phyloP scores from a whole-genome alignment of 306 rosid species.

The Mimosa bimucronata region DNA sequence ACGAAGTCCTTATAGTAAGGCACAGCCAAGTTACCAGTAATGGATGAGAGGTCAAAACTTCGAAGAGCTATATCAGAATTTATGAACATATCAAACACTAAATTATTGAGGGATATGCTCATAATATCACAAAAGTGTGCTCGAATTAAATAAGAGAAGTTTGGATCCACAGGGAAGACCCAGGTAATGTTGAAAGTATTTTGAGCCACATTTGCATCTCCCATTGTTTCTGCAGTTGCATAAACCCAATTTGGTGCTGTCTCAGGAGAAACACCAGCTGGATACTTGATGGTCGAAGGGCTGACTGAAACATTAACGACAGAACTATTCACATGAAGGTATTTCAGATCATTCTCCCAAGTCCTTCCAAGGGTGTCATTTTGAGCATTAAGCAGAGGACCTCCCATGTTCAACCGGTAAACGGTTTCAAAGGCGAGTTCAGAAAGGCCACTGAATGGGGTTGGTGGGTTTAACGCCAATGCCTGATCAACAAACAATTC shows the following conservation, averaged over 20 bases:
- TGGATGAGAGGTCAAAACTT: constrained; percentile 79
- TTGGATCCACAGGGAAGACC: constrained; percentile 77
- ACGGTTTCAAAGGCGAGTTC: constrained; percentile 76
- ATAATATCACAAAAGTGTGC: constrained; percentile 87
- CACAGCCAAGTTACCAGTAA: constrained; percentile 66
- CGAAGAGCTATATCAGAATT: constrained; percentile 66
- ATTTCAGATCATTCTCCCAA: constrained; percentile 86
- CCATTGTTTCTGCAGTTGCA: constrained; percentile 88
- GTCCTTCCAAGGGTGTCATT: constrained; percentile 93
- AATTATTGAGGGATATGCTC: constrained; percentile 69
- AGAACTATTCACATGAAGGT: constrained; percentile 86
- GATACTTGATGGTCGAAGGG: constrained; percentile 71
- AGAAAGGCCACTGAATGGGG: constrained; percentile 71
- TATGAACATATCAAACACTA: constrained; percentile 81
- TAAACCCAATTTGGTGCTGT: constrained; percentile 90
- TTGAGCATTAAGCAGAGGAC: constrained; percentile 72
- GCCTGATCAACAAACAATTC: constrained; percentile 83
- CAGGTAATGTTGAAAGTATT: constrained; percentile 91
- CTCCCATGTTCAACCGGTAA: constrained; percentile 85
- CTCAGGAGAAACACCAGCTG: constrained; percentile 57
- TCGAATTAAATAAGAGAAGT: constrained; percentile 71
- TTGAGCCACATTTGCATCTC: constrained; percentile 64
- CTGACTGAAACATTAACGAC: constrained; percentile 60
- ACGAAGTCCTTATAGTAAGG: constrained; percentile 78
- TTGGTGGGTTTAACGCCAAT: constrained; percentile 60